Evolutionary conservation across 106 monocot genomes (phyloP), one percentile per base, ranked within the genome.

Genomic region (Acorus gramineus): DNA sequence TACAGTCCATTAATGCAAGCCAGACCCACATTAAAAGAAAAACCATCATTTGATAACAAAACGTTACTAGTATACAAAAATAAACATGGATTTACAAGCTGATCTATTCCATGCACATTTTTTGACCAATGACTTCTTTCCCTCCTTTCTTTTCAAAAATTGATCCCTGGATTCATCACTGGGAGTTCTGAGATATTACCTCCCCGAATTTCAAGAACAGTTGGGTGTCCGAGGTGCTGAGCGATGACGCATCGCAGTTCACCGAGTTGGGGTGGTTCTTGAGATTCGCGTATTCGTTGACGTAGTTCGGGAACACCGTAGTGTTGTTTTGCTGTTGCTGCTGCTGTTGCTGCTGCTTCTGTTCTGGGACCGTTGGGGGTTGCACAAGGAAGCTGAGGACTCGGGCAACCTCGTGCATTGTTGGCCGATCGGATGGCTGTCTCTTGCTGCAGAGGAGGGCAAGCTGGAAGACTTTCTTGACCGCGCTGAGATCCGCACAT

Each of bases 141-240:
- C 28, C 28, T 28, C 28, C 28, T 0, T 1, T 28, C 28, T 28
- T 0, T 28, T 28, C 28, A 28, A 28, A 28, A 28, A 28, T 1
- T 1, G n/a, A 28, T 28, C 1, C 28, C 28, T 28, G 28, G 28
- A 28, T 28, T 28, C 28, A 28, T 88, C 78, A 93, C 8, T 75
- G 74, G 3, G 66, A 74, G 68, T 90, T 85, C 57, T 90, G 86
- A 2, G 90, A 95, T 11, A 95, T 96, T 56, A 87, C 95, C 77
- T 96, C 90, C 2, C 90, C 90, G 10, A 96, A 96, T 64, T 83
- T 90, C n/a, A 87, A 76, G 69, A 96, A 96, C 49, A 96, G 84
- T 66, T 87, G 86, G 5, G 82, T 84, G 53, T 96, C 95, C 0
- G 95, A 90, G 0, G 86, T 62, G 74, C 93, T 90, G 44, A 84